These are phyloP conservation scores for Eimeria brunetti DNA, from an alignment of 169 alveolate species.

Conservation along the genomic window DNA sequence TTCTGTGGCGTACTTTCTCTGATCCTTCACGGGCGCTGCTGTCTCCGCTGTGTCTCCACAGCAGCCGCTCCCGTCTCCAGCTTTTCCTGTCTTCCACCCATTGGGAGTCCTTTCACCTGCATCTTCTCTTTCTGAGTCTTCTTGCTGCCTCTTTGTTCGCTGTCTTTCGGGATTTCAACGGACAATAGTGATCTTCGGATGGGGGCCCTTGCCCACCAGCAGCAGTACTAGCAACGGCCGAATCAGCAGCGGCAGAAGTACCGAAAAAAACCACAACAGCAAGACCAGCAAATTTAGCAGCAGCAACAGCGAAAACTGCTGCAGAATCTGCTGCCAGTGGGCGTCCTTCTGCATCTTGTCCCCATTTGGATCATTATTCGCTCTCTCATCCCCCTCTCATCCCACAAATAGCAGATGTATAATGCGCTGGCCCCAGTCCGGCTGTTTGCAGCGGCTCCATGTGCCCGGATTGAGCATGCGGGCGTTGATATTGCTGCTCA, in stretches of 20 bases:
- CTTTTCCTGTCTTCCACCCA: too few relatives aligned
- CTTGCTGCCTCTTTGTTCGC: too few relatives aligned
- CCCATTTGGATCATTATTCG: neutral
- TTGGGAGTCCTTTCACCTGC: too few relatives aligned
- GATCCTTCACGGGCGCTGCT: too few relatives aligned
- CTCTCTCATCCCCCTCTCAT: neutral
- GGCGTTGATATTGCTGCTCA: neutral
- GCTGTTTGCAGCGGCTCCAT: neutral
- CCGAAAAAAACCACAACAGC: neutral
- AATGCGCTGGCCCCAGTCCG: neutral
- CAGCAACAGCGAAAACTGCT: neutral
- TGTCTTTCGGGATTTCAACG: too few relatives aligned
- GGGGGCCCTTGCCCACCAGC: too few relatives aligned
- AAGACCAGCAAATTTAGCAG: neutral
- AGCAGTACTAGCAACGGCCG: neutral
- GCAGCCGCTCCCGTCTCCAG: too few relatives aligned
- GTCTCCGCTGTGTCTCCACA: too few relatives aligned
- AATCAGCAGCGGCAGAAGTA: neutral
- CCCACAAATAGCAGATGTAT: neutral
- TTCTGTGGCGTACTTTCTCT: too few relatives aligned
- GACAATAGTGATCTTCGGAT: too few relatives aligned
- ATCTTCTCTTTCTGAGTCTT: neutral
- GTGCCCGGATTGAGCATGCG: neutral
- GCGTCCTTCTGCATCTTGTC: too few relatives aligned
- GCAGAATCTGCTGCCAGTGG: neutral